Conservation (phyloP, 805 yeast species). For the Cyberlindnera saturnus region DNA sequence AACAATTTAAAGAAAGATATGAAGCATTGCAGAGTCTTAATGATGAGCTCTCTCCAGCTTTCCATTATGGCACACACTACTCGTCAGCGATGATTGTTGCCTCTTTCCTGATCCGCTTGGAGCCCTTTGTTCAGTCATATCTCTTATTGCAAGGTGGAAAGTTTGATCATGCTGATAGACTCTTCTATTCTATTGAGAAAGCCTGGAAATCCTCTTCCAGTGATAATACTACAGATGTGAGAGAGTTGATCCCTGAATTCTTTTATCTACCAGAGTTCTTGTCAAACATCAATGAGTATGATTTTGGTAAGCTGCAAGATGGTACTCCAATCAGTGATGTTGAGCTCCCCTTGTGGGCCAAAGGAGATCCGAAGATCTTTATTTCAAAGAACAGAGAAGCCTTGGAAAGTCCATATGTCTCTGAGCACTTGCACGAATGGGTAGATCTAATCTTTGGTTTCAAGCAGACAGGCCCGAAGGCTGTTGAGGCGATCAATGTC, state of each 20-base stretch:
- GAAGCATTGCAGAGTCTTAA: slow-evolving; percentile 60
- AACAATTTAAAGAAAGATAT: slow-evolving; percentile 62
- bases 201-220: slow-evolving; percentile 77
- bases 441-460: slow-evolving; percentile 79
- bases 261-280: slow-evolving; percentile 78
- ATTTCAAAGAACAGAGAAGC: slow-evolving; percentile 76
- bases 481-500: slow-evolving; percentile 63
- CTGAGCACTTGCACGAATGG: slow-evolving; percentile 74
- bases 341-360: slow-evolving; percentile 76
- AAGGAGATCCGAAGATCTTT: slow-evolving; percentile 67
- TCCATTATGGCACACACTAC: slow-evolving; percentile 91
- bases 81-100: slow-evolving; percentile 93
- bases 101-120: slow-evolving; percentile 66
- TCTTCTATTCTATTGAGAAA: slow-evolving; percentile 67
- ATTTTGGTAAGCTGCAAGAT: slow-evolving; percentile 66
- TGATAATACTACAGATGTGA: slow-evolving; percentile 81
- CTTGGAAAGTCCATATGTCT: slow-evolving; percentile 75
- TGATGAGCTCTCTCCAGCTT: slow-evolving; percentile 62
- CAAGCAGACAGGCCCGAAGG: slow-evolving; percentile 70
- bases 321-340: slow-evolving; percentile 56
- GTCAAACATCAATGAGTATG: slow-evolving; percentile 54
- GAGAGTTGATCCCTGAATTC: slow-evolving; percentile 85
- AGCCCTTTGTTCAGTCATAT: slow-evolving; percentile 79
- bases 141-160: slow-evolving; percentile 78
- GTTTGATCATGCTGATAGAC: slow-evolving; percentile 83